Evolutionary conservation across 495 filamentous ascomycete species (phyloP).

Genomic region (Clohesyomyces aquaticus): DNA sequence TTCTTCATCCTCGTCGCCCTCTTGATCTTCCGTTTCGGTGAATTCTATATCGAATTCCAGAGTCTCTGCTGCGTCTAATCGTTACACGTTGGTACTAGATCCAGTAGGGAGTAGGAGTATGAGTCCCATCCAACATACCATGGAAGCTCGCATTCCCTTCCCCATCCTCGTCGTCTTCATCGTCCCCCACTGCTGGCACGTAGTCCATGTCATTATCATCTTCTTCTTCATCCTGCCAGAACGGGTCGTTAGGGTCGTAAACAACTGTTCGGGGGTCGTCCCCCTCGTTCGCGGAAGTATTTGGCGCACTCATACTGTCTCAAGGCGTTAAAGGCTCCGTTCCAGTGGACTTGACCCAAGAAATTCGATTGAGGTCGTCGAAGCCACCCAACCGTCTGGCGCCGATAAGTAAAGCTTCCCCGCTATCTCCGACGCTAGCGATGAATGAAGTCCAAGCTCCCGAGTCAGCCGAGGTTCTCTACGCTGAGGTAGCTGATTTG

Average conservation of each 20-base stretch:
- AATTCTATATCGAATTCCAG: conserved; percentile 8
- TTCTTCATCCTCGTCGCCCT: conserved; percentile 12
- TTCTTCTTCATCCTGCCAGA: conserved; percentile 30
- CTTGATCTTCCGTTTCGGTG: conserved; percentile 44
- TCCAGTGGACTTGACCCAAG: not conserved
- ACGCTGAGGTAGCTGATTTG: no score
- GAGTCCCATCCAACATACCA: conserved; percentile 40
- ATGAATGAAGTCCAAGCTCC: not conserved
- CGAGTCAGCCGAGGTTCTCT: not conserved
- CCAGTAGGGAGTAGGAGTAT: not conserved
- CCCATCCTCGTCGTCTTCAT: conserved; percentile 30
- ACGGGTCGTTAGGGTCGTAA: conserved; percentile 31
- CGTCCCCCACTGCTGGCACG: conserved; percentile 24
- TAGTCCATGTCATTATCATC: conserved; percentile 41
- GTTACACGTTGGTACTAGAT: not conserved
- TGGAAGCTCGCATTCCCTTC: conserved; percentile 40
- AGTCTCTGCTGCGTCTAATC: conserved; percentile 13
- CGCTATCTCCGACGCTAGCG: conserved; percentile 15
- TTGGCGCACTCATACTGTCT: conserved; percentile 23
- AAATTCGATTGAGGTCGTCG: not conserved
- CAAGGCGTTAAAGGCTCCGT: no score
- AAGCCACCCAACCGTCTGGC: not conserved
- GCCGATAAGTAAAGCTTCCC: conserved; percentile 4
- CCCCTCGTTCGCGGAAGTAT: conserved; percentile 18
- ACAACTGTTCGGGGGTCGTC: conserved; percentile 24